These are phyloP conservation scores for Suhomyces bolitotheri DNA, from an alignment of 1,139 yeast species.

Conservation along the genomic window DNA sequence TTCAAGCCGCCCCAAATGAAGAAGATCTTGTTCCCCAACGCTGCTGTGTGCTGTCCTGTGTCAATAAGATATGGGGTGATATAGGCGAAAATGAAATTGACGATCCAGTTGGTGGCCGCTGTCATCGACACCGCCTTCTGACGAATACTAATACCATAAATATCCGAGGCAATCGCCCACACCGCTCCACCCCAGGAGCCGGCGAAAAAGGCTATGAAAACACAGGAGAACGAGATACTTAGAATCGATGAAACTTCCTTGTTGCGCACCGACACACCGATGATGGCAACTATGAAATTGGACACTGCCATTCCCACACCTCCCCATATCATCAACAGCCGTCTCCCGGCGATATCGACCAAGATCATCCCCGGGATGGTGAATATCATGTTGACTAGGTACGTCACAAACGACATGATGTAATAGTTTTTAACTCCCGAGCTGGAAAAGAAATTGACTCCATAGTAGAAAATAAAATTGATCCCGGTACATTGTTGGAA, in stretches of 20 bases:
- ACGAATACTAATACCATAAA: slow-evolving; percentile 70
- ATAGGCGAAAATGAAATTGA: slow-evolving; percentile 70
- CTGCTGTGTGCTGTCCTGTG: slow-evolving; percentile 59
- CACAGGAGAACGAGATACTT: slow-evolving; percentile 59
- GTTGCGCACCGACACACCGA: slow-evolving; percentile 56
- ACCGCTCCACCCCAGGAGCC: slow-evolving; percentile 80
- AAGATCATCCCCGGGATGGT: slow-evolving; percentile 72
- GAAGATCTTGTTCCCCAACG: slow-evolving; percentile 66
- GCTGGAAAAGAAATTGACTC: slow-evolving; percentile 67
- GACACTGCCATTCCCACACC: slow-evolving; percentile 65
- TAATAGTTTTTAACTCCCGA: slow-evolving; percentile 63
- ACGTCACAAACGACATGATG: slow-evolving; percentile 67
- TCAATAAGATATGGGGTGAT: slow-evolving; percentile 73
- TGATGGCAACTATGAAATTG: slow-evolving; percentile 64
- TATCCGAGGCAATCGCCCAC: slow-evolving; percentile 77
- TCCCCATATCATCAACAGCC: slow-evolving; percentile 60
- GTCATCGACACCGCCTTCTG: slow-evolving; percentile 74
- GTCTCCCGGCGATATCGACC: slow-evolving; percentile 68
- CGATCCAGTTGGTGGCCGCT: slow-evolving; percentile 77
- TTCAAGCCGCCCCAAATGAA: slow-evolving; percentile 75
- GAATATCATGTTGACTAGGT: slow-evolving; percentile 67
- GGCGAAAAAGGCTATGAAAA: slow-evolving; percentile 72
- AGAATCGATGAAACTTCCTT: slow-evolving; percentile 33
- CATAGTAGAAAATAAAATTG: slow-evolving; percentile 77
- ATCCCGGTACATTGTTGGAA: slow-evolving; percentile 79